Base-by-base conservation (phyloP, 179 eudicot genomes). In the Pouteria campechiana region DNA sequence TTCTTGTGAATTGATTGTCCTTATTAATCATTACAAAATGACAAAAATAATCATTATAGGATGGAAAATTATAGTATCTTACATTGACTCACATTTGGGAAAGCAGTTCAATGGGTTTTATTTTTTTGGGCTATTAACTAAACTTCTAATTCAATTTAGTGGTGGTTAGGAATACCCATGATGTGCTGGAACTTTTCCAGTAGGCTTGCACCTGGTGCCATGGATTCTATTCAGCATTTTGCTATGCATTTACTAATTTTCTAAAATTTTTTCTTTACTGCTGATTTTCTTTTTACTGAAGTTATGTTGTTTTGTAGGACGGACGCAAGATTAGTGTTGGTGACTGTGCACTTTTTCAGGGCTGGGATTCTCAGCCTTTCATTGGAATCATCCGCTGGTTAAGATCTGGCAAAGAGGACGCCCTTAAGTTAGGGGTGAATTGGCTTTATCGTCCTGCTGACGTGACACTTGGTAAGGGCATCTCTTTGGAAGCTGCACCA, bases 391-490 rank as follows among this genome's bases (percentile, higher is more conserved):
- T 92, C 40, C 83, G 81, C 42, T 40, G 63, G 30, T 57, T 80
- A 55, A 41, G 25, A 15, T 56, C 61, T 12, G 62, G 41, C 20
- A 74, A 75, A 55, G 92, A 79, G 19, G 61, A 48, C 33, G 61
- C 46, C 32, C 63, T 80, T 31, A 69, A 48, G 52, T 59, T 90
- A 30, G 53, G 63, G 30, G 92, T 90, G 28, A 86, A 70, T 66
- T 82, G 95, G 95, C 90, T 86, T 25, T 86, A 90, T 63, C 79
- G 95, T 16, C 88, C 94, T 21, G 73, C 77, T 44, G 94, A 92
- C 38, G 61, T 87, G 30, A 73, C 58, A 57, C 88, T 82, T 64
- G 61, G 57, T 47, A 75, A 80, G 56, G 88, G 85, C 72, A 62
- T 52, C 64, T 61, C 60, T 32, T 49, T 74, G 47, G 88, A 79